Evolutionary conservation across 176 grass and related monocot genomes (phyloP), one percentile per base, ranked within the genome.

Genomic region (Alopecurus myosuroides): DNA sequence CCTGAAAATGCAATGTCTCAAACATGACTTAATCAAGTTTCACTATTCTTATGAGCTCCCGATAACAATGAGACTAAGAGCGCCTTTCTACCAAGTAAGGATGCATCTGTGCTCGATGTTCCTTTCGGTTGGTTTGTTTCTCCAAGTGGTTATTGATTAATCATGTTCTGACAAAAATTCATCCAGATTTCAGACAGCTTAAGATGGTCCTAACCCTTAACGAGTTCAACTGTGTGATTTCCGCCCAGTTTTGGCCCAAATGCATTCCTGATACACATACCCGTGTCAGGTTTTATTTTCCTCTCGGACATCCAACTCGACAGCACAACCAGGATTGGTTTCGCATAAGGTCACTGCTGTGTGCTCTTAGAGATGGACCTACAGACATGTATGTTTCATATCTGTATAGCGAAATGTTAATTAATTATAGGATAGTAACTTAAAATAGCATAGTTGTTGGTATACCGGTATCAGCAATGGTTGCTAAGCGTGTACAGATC

Each of bases 21-120:
- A 12, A 9, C 60, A 73, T 56, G 57, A 63, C 79, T 11, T 79
- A 22, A 84, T 79, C 20, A 65, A 71, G 34, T 88, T 88, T 35
- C n/a, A 74, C 55, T 58, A 20, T 64, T 46, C 25, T 78, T 30
- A 68, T 30, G 20, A 60, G 40, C 23, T 37, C 63, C 22, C 2
- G 1, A 12, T 69, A 58, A 70, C 9, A 58, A 34, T 70, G 17
- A 51, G 72, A 75, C 45, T 51, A 51, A 55, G 57, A 33, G 11
- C 7, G 1, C 8, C 15, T 66, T 42, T 51, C 31, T 62, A 52
- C 56, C 11, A 3, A 74, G 15, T 58, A 62, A 60, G 30, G 23
- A 34, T 40, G 22, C 26, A 33, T 49, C 1, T 57, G 57, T 78
- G 12, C 48, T 52, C 22, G 1, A 51, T 62, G 18, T 61, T 52